These are phyloP conservation scores for Phyllosticta ampelicida DNA, from an alignment of 2,329 filamentous ascomycete species.

Conservation along the genomic window DNA sequence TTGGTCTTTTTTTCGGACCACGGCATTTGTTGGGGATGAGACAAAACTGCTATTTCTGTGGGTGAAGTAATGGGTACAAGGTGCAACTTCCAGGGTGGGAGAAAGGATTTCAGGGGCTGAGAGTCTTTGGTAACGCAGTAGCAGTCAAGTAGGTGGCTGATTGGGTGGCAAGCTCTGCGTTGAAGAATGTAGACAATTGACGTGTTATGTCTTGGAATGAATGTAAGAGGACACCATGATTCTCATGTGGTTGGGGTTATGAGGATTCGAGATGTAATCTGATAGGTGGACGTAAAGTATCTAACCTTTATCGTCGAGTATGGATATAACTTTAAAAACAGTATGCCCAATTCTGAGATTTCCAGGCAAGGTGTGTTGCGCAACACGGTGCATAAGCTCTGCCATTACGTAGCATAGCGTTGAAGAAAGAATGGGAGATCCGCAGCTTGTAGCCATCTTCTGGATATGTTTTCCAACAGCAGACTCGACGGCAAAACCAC, in stretches of 20 bases:
- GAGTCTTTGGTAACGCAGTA: background rate
- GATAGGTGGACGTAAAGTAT: background rate
- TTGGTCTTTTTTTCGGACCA: background rate
- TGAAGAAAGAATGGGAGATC: no score
- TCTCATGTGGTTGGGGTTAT: no score
- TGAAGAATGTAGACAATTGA: background rate
- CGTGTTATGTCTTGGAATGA: background rate
- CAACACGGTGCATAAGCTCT: no score
- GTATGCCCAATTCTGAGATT: no score
- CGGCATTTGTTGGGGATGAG: background rate
- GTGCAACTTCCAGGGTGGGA: background rate
- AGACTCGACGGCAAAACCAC: no score
- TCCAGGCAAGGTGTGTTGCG: no score
- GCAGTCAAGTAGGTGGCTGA: background rate
- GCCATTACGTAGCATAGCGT: no score
- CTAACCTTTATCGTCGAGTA: background rate
- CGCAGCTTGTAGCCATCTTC: no score
- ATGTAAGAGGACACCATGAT: no score
- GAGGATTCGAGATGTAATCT: background rate
- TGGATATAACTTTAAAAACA: no score
- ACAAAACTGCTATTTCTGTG: background rate
- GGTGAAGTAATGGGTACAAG: background rate
- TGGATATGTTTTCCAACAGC: no score
- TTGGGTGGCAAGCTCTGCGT: background rate
- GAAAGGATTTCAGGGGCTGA: background rate